phyloP scores from a whole-genome alignment of 2,329 filamentous ascomycete species.

The Botrytis porri region DNA sequence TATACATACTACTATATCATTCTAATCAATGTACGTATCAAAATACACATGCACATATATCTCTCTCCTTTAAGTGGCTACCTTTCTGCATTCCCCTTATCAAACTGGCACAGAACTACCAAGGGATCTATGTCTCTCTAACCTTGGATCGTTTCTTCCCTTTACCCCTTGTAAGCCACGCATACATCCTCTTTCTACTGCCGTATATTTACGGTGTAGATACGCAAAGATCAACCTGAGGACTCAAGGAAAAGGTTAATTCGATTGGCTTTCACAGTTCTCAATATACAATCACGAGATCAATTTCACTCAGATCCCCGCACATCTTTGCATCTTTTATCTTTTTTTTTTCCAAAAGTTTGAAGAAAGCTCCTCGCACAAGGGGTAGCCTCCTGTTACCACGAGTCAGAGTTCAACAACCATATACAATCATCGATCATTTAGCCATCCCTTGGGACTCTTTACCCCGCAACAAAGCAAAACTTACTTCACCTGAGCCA shows the following conservation, averaged over 20 bases:
- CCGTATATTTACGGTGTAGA: not conserved
- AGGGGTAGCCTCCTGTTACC: conserved; percentile 4
- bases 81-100: not conserved
- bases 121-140: not conserved
- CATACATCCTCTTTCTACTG: not conserved
- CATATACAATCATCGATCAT: conserved; percentile 14
- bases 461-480: conserved; percentile 31
- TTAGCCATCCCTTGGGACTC: conserved; percentile 13
- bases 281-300: conserved; percentile 14
- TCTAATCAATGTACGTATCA: conserved; percentile 2
- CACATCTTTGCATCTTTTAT: not conserved
- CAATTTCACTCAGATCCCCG: conserved; percentile 11
- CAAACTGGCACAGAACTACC: not conserved
- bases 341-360: conserved; percentile 1
- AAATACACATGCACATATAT: not conserved
- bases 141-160: not conserved
- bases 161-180: not conserved
- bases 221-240: conserved; percentile 17
- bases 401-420: conserved; percentile 28
- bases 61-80: not conserved
- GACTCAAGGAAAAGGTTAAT: not conserved
- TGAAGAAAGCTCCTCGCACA: not conserved
- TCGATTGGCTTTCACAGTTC: conserved; percentile 11
- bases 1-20: not conserved
- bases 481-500: conserved; percentile 3